Base-by-base conservation (phyloP, 441 rosid genomes). In the Mallotus japonicus region DNA sequence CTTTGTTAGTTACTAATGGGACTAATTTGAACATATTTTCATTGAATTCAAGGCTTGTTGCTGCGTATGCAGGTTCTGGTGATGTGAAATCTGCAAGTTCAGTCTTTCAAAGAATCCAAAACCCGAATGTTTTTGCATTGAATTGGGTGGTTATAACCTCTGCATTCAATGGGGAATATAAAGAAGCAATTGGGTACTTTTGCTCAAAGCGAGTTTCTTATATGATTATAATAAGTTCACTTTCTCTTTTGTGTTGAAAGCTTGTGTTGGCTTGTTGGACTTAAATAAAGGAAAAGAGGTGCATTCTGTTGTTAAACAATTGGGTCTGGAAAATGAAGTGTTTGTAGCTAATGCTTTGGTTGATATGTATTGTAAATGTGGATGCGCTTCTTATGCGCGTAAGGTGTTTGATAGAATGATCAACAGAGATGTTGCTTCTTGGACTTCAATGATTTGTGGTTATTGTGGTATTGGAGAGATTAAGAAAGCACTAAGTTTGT, bases 391-490 rank as follows among this genome's bases (percentile, higher is more conserved):
- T 69, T 69, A 62, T 72, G 86, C 84, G 4, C 32, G 76, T 16
- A 83, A 14, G 54, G 69, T 84, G 73, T 86, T 86, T 73, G 85
- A 77, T 73, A 61, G 54, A 57, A 79, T 85, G 87, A n/a, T 32
- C 73, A 42, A 42, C 8, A 5, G 46, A 42, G 82, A 87, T 71
- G 75, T 85, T 24, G 82, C 62, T 53, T 80, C 88, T 17, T 87
- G 87, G 86, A 85, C 88, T 57, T 80, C 90, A 11, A 79, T 87
- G 79, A 83, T 85, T 65, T 79, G 79, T 76, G 88, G 85, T 67
- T 80, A 82, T 65, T 77, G 78, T 60, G 79, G 79, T 67, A 61
- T 44, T 47, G 85, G 85, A 34, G 70, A 78, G 72, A 28, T 65
- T 59, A 78, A 72, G 54, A 20, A 80, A 47, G 83, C 86, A 0